A percentile compares a stretch with the other conserved stretches of the same genome.
phyloP scores from a whole-genome alignment of 305 asterid genomes.

The Rubia balearica region DNA sequence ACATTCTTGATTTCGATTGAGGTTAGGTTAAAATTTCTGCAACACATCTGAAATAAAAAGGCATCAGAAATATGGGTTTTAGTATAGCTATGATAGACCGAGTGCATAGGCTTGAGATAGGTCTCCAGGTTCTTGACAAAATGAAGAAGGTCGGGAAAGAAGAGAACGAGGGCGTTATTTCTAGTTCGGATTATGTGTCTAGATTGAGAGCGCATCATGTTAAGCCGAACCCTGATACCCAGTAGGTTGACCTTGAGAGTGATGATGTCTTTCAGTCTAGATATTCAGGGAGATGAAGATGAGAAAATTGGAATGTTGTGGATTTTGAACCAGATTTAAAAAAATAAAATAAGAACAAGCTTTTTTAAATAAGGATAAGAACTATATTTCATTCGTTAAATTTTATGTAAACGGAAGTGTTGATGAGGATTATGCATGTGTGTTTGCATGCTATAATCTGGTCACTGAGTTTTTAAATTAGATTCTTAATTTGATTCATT shows the following conservation, averaged over 20 bases:
- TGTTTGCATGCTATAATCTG: not conserved
- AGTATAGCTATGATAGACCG: too few relatives aligned
- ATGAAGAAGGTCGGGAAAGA: constrained; percentile 74
- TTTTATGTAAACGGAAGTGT: too few relatives aligned
- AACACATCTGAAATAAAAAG: too few relatives aligned
- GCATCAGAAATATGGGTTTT: too few relatives aligned
- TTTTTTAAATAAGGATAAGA: constrained; percentile 27
- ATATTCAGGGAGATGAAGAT: constrained; percentile 45
- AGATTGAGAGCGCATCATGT: constrained; percentile 83
- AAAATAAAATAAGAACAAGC: too few relatives aligned
- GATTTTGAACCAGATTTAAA: too few relatives aligned
- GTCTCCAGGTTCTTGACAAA: constrained; percentile 20
- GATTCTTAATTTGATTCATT: too few relatives aligned
- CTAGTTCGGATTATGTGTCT: constrained; percentile 62
- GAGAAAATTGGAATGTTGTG: constrained; percentile 20
- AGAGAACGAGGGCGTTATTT: constrained; percentile 58
- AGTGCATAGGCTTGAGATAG: too few relatives aligned
- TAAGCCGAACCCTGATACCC: constrained; percentile 78
- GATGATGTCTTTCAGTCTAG: constrained; percentile 50
- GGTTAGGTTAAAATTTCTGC: too few relatives aligned
- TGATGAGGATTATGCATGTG: not conserved
- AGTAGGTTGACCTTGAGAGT: constrained; percentile 49
- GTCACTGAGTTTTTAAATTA: not conserved
- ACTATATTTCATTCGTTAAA: constrained; percentile 12
- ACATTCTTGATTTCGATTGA: too few relatives aligned